Conservation (phyloP, 371 early-diverging fungal genomes). For the Mucor sp. region DNA sequence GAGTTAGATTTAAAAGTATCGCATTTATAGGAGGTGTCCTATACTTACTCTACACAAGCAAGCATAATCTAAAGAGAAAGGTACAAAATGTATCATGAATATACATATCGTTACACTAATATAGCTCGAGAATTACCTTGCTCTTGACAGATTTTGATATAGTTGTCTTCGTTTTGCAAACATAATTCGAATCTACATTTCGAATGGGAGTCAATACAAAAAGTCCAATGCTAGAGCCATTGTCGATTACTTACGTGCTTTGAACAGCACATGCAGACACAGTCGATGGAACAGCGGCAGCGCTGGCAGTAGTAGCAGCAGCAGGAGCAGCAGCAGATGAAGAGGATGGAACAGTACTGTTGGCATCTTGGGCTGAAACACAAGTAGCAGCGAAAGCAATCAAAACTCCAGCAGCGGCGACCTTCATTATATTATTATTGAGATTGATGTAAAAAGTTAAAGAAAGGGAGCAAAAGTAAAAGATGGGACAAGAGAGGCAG, state of each 20-base stretch:
- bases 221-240: neutral
- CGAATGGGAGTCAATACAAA: too few species aligned
- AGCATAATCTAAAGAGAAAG: constrained; percentile 18
- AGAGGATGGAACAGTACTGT: neutral
- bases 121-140: constrained; percentile 13
- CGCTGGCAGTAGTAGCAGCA: constrained; percentile 1
- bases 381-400: constrained; percentile 7
- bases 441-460: constrained; percentile 7
- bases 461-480: constrained; percentile 13
- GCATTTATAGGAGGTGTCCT: neutral
- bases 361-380: constrained; percentile 18
- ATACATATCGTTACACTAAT: neutral
- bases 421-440: constrained; percentile 18
- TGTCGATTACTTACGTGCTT: constrained; percentile 21
- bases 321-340: neutral
- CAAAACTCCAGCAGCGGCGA: constrained; percentile 10
- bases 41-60: constrained; percentile 32
- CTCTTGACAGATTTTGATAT: constrained; percentile 26
- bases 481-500: constrained; percentile 2
- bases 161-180: constrained; percentile 28
- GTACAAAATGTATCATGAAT: neutral
- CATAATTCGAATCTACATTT: constrained; percentile 25
- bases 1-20: constrained; percentile 16
- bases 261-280: constrained; percentile 22
- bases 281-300: constrained; percentile 3